Evolutionary conservation across 225 moss, liverwort and hornwort genomes (phyloP).

Genomic region (Polytrichum formosum): DNA sequence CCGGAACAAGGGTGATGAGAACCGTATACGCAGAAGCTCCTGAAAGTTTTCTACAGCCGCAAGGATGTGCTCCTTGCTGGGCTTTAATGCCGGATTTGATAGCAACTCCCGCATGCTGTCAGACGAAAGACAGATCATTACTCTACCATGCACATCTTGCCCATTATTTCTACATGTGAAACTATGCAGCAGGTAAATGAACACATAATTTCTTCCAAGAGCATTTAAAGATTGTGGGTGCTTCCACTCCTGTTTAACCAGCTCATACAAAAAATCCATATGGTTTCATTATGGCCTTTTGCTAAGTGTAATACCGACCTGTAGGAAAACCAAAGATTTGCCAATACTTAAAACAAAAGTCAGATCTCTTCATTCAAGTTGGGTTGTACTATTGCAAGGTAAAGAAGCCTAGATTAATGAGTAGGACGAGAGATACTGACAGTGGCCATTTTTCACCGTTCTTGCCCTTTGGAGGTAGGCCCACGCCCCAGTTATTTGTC

Average conservation of each 20-base stretch:
- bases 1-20: constrained; percentile 85
- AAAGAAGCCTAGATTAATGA: too few species aligned
- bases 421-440: constrained; percentile 32
- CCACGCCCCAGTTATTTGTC: constrained; percentile 91
- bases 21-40: constrained; percentile 76
- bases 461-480: constrained; percentile 79
- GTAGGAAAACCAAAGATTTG: too few species aligned
- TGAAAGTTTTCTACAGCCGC: constrained; percentile 79
- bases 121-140: background rate
- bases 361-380: too few species aligned
- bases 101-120: constrained; percentile 75
- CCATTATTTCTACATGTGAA: background rate
- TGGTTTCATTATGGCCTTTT: too few species aligned
- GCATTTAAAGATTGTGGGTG: too few species aligned
- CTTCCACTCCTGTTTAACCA: too few species aligned
- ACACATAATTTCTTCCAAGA: too few species aligned
- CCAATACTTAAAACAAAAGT: too few species aligned
- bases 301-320: too few species aligned
- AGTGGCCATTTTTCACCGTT: constrained; percentile 87
- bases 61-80: constrained; percentile 73
- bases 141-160: background rate
- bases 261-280: too few species aligned
- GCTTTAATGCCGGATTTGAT: constrained; percentile 58
- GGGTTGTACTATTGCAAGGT: too few species aligned
- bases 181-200: too few species aligned